Base-by-base conservation (phyloP, 192 early-diverging fungal species). In the Podila epicladia region DNA sequence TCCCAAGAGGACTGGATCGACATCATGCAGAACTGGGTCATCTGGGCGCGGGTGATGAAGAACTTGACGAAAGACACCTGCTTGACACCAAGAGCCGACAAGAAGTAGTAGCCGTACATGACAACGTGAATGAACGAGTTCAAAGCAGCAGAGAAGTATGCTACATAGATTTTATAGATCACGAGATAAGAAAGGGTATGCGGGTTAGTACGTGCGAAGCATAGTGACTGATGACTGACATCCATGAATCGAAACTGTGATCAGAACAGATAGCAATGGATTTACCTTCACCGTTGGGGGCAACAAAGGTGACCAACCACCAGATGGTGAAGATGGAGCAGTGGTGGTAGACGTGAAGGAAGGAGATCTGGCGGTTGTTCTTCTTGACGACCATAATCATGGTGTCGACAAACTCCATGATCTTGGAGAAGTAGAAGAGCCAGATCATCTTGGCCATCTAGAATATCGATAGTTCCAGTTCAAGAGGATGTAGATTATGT, bases 351-450 rank as follows among this genome's bases (percentile, higher is more conserved):
- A 91, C 78, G 75, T 91, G 90, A 62, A 91, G 73, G 82, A 91
- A 91, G 0, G 88, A 87, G 58, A 91, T 87, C 71, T 91, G 90
- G 31, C 83, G 88, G 82, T 89, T 84, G 84, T 91, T 91, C 75
- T 91, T 91, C 75, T 91, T 91, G 62, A 90, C 67, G 31, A 91
- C 73, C 90, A 91, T 91, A 64, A 91, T 91, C 67, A 91, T 74
- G 24, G 90, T 91, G 67, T 91, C 90, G 35, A 87, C 80, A 66
- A 91, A 91, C 82, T 91, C 90, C 68, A 83, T 72, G 31, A 80
- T 88, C 74, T 91, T 91, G 58, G 89, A 89, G 51, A 91, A 74
- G 72, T 91, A 91, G 60, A 91, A 91, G 48, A 91, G 74, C 89
- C 90, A 91, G 64, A 88, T 75, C 71, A 89, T 73, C 76, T 87